phyloP scores from a whole-genome alignment of 441 rosid genomes.

The Eutrema salsugineum region DNA sequence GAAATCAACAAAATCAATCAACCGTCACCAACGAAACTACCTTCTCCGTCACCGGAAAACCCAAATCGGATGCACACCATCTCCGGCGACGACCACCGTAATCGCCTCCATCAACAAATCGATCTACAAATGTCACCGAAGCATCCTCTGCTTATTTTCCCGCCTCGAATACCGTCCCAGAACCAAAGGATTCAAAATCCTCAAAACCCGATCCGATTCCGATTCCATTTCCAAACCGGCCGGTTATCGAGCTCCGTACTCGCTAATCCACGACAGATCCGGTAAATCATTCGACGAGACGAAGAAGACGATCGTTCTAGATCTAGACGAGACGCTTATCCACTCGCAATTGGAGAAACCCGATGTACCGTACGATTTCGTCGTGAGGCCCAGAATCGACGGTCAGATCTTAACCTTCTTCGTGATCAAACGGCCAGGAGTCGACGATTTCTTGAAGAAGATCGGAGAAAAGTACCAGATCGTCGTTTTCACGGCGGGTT shows the following conservation, averaged over 20 bases:
- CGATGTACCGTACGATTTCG: slow-evolving; percentile 49
- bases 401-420: slow-evolving; percentile 60
- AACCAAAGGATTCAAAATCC: slow-evolving; percentile 49
- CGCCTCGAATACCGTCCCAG: slow-evolving; percentile 30
- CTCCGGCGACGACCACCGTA: slow-evolving; percentile 30
- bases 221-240: slow-evolving; percentile 6
- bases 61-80: slow-evolving; percentile 31
- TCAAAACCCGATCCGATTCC: slow-evolving; percentile 22
- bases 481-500: slow-evolving; percentile 88
- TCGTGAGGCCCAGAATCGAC: slow-evolving; percentile 57
- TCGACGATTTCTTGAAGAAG: slow-evolving; percentile 56
- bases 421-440: slow-evolving; percentile 84
- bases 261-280: slow-evolving; percentile 14
- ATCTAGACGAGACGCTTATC: slow-evolving; percentile 82
- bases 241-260: neutral
- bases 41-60: slow-evolving; percentile 34
- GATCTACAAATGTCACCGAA: slow-evolving; percentile 52
- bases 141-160: slow-evolving; percentile 59
- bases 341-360: slow-evolving; percentile 79
- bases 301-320: slow-evolving; percentile 71
- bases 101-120: slow-evolving; percentile 59
- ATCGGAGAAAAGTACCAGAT: slow-evolving; percentile 54
- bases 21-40: slow-evolving; percentile 18
- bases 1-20: slow-evolving; percentile 9
- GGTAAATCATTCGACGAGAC: slow-evolving; percentile 6